Evolutionary conservation across 2,329 filamentous ascomycete species (phyloP).

Genomic region (Penicillium sp.): DNA sequence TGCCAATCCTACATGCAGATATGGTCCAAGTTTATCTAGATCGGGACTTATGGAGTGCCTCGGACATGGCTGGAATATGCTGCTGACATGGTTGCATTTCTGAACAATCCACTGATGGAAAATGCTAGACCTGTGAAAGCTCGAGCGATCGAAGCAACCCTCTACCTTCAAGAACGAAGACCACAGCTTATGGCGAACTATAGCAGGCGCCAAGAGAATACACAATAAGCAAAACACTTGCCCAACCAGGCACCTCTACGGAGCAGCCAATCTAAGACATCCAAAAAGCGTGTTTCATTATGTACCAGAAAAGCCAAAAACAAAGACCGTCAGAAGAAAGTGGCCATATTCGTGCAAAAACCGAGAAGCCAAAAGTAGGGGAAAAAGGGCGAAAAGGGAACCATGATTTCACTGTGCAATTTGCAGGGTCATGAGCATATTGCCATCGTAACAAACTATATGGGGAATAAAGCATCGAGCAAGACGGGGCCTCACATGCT

Average conservation of each 20-base stretch:
- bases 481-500: constrained; percentile 26
- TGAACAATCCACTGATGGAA: not conserved
- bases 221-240: not conserved
- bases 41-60: not conserved
- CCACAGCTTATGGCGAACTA: not conserved
- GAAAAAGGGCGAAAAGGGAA: constrained; percentile 17
- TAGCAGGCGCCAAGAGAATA: not conserved
- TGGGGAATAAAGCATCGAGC: constrained; percentile 42
- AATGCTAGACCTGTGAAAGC: not conserved
- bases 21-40: not conserved
- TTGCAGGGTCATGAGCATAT: constrained; percentile 30
- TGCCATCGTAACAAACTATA: constrained; percentile 41
- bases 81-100: not conserved
- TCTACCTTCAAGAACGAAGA: not conserved
- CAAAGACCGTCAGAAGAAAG: constrained; percentile 14
- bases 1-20: not conserved
- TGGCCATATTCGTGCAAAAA: constrained; percentile 10
- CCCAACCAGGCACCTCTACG: too few species aligned
- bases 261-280: constrained; percentile 3
- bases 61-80: not conserved
- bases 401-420: constrained; percentile 34
- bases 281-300: constrained; percentile 19
- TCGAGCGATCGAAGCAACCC: too few species aligned
- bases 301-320: constrained; percentile 22
- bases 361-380: constrained; percentile 13